Evolutionary conservation across 345 rosid genomes (phyloP), one percentile per base, ranked within the genome.

Genomic region (Passiflora organensis): DNA sequence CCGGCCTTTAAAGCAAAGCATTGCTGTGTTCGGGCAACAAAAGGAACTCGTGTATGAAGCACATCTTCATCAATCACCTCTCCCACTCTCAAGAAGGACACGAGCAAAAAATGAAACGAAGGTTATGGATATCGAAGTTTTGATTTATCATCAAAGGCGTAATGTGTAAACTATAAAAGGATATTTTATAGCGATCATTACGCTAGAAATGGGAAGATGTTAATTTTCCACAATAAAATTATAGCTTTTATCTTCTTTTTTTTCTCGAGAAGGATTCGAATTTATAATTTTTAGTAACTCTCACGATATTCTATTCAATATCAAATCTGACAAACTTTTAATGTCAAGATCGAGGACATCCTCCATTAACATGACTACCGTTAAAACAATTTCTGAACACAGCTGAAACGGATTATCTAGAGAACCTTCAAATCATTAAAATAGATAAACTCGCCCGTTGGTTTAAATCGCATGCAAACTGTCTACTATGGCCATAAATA

Each of bases 1-100:
- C 98, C 95, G 32, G 94, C 83, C 76, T 86, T 88, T 65, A 91
- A 83, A 75, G 96, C 98, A 77, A 91, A 91, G 76, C 96, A 91
- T 75, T 91, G 98, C 69, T 91, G 96, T 59, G 98, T 86, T 56
- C 94, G 95, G 58, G 98, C 96, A 75, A 88, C 79, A 72, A 88
- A 91, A 53, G 98, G 91, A 67, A 76, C 89, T 51, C 96, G 83
- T 62, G 98, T 87, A 69, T 91, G 98, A 65, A 91, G 96, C 64
- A 91, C 91, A 69, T 88, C 95, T 74, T 88, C 98, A 64, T 88
- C 94, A 23, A 91, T 84, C 43, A 82, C 95, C 69, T 84, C 96
- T 28, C 95, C 87, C 21, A 87, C 70, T 73, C 98, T 91, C 36
- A 5, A 37, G 43, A 19, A 23, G 17, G 13, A 11, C 22, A 43